Percentiles rank a stretch among this genome's conserved stretches.
Evolutionary conservation across 805 yeast species (phyloP).

Genomic region (Metschnikowia continentalis): DNA sequence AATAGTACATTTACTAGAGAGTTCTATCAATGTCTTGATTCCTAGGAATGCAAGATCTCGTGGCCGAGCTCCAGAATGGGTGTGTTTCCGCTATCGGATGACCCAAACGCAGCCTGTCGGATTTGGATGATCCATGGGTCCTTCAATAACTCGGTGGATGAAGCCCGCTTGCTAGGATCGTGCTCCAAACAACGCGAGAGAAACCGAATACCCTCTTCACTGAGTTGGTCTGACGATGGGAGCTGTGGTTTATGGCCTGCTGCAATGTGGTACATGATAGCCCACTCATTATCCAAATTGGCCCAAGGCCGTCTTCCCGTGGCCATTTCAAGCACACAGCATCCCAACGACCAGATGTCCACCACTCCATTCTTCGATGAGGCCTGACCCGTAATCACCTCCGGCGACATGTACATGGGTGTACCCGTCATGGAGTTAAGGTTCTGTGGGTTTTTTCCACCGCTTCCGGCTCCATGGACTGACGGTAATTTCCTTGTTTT

Average conservation of each 20-base stretch:
- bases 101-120: constrained; percentile 62
- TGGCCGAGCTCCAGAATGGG: constrained; percentile 30
- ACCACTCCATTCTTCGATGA: constrained; percentile 58
- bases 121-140: constrained; percentile 88
- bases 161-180: constrained; percentile 74
- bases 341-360: constrained; percentile 96
- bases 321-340: constrained; percentile 94
- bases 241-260: constrained; percentile 88
- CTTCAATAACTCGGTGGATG: constrained; percentile 77
- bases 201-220: constrained; percentile 68
- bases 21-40: neutral
- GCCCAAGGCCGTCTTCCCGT: constrained; percentile 98
- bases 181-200: constrained; percentile 73
- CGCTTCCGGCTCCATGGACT: neutral
- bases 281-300: constrained; percentile 94
- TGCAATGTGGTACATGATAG: constrained; percentile 96
- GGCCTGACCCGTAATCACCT: constrained; percentile 76
- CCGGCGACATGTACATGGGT: constrained; percentile 99
- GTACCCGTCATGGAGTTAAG: constrained; percentile 74
- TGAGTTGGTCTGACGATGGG: constrained; percentile 74
- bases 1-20: neutral
- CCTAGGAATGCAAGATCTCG: neutral
- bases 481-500: constrained; percentile 27
- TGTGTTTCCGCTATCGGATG: constrained; percentile 29
- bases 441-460: constrained; percentile 21